Evolutionary conservation across 441 rosid genomes (phyloP).

Genomic region (Breynia disticha): DNA sequence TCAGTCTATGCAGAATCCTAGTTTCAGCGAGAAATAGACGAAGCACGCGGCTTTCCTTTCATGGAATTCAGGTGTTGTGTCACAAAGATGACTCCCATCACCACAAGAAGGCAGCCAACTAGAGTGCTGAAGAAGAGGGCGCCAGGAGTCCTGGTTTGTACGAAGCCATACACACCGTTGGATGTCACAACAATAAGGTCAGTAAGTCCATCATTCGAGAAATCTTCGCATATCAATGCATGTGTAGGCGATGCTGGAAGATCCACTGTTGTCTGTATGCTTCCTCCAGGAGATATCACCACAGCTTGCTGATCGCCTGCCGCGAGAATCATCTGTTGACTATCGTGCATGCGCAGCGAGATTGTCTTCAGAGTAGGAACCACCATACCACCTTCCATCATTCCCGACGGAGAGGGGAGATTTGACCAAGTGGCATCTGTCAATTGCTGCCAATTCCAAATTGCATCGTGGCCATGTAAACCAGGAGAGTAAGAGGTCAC

Average conservation of each 20-base stretch:
- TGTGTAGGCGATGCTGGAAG: slow-evolving; percentile 93
- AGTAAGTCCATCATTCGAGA: slow-evolving; percentile 82
- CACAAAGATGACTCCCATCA: slow-evolving; percentile 86
- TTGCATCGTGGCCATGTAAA: slow-evolving; percentile 73
- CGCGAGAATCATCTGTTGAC: slow-evolving; percentile 84
- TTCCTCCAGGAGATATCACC: slow-evolving; percentile 81
- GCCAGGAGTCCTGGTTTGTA: slow-evolving; percentile 95
- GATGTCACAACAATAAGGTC: slow-evolving; percentile 86
- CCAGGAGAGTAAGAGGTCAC: slow-evolving; percentile 87
- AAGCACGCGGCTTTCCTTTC: slow-evolving; percentile 69
- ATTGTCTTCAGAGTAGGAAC: slow-evolving; percentile 83
- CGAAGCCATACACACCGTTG: slow-evolving; percentile 80
- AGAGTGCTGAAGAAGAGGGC: slow-evolving; percentile 97
- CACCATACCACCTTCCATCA: slow-evolving; percentile 65
- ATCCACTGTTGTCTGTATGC: slow-evolving; percentile 57
- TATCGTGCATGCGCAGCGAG: slow-evolving; percentile 61
- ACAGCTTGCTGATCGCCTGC: slow-evolving; percentile 90
- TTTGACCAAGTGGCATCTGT: slow-evolving; percentile 96
- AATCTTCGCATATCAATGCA: slow-evolving; percentile 71
- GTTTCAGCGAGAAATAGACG: slow-evolving; percentile 6
- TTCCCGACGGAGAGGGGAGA: slow-evolving; percentile 84
- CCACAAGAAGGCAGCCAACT: slow-evolving; percentile 84
- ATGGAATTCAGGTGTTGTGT: slow-evolving; percentile 79
- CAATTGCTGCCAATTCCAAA: slow-evolving; percentile 89
- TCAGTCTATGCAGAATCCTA: too few relatives aligned